Evolutionary conservation across 345 rosid species (phyloP).

Genomic region (Tarenaya hassleriana): DNA sequence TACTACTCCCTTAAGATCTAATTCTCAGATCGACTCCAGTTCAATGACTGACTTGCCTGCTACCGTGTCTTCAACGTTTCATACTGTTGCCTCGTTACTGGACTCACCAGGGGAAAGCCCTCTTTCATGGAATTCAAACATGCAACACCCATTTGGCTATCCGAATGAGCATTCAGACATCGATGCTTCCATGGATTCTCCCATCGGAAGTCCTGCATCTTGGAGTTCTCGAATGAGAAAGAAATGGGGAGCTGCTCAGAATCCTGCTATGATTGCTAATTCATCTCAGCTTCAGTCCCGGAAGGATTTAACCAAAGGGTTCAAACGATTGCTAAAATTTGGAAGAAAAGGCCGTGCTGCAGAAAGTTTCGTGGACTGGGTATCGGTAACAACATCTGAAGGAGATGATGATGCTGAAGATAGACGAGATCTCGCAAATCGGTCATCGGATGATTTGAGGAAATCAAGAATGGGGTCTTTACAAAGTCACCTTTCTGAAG

Average conservation of each 20-base stretch:
- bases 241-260: conserved; percentile 77
- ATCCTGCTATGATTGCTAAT: conserved; percentile 51
- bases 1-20: conserved; percentile 40
- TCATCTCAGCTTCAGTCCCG: conserved; percentile 57
- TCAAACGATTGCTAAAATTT: conserved; percentile 76
- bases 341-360: conserved; percentile 80
- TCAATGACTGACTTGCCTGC: conserved; percentile 49
- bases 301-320: conserved; percentile 73
- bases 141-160: conserved; percentile 55
- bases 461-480: conserved; percentile 84
- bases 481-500: conserved; percentile 42
- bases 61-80: conserved; percentile 42
- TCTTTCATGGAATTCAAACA: conserved; percentile 64
- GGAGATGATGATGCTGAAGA: conserved; percentile 94
- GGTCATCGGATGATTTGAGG: conserved; percentile 74
- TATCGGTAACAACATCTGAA: conserved; percentile 86
- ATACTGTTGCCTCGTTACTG: conserved; percentile 37
- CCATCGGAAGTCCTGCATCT: conserved; percentile 71
- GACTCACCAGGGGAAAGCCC: conserved; percentile 85
- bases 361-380: conserved; percentile 66
- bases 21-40: conserved; percentile 47
- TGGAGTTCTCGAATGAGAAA: conserved; percentile 87
- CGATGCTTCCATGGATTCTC: conserved; percentile 74
- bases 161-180: conserved; percentile 53
- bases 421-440: conserved; percentile 61